phyloP scores from a whole-genome alignment of 208 protist species.

The Wallacemonas sp. region DNA sequence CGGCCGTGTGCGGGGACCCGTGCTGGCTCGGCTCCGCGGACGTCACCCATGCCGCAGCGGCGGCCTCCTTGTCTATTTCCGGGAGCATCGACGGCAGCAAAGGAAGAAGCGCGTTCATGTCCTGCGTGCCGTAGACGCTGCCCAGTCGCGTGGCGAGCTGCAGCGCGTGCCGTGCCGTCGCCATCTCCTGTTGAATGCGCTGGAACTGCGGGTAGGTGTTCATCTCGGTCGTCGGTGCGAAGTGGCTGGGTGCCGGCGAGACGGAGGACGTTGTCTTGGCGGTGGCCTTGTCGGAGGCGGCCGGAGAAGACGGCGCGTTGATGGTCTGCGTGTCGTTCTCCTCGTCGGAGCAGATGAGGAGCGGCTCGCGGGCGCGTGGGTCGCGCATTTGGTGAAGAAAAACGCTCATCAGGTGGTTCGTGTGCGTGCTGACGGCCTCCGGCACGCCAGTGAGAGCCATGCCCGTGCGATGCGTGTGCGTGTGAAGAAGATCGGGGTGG shows the following conservation, averaged over 20 bases:
- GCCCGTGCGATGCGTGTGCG: background rate
- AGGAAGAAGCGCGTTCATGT: conserved; percentile 68
- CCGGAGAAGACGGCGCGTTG: background rate
- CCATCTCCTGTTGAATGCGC: conserved; percentile 13
- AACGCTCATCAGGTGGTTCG: conserved; percentile 8
- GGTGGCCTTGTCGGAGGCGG: background rate
- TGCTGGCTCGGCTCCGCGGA: background rate
- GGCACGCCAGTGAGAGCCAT: background rate
- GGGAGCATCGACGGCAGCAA: conserved; percentile 21
- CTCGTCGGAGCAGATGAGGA: background rate
- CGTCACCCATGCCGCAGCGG: too few relatives aligned
- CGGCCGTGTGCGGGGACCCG: background rate
- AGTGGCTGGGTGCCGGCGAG: background rate
- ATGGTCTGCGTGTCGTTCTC: background rate
- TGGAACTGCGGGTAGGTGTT: background rate
- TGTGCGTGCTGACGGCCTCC: conserved; percentile 5
- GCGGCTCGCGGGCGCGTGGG: background rate
- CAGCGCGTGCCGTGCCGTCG: conserved; percentile 30
- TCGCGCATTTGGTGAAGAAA: conserved; percentile 9
- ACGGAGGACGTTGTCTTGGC: background rate
- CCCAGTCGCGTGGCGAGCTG: conserved; percentile 73
- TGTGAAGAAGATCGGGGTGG: too few relatives aligned
- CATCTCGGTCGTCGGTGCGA: background rate
- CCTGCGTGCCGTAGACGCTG: conserved; percentile 68
- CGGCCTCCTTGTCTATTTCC: background rate